Evolutionary conservation across 192 early-diverging fungal genomes (phyloP).

Genomic region (Coemansia interrupta): DNA sequence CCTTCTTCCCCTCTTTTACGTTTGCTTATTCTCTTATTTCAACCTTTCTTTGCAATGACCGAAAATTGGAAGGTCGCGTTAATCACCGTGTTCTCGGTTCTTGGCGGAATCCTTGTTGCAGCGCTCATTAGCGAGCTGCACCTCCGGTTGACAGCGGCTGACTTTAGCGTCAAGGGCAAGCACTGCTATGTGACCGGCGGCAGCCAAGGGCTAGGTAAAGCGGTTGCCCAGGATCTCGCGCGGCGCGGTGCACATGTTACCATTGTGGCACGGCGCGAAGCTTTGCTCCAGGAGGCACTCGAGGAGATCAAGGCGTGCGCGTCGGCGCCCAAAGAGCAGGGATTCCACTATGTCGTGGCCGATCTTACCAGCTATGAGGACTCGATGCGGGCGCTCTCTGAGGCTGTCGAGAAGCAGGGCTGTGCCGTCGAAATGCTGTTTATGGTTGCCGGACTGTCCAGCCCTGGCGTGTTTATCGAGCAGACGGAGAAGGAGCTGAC

Average conservation of each 20-base stretch:
- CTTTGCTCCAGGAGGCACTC: conserved; percentile 51
- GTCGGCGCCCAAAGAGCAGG: conserved; percentile 41
- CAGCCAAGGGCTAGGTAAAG: conserved; percentile 69
- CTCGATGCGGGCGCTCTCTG: conserved; percentile 56
- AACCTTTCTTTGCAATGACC: conserved; percentile 16
- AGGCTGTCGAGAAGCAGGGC: conserved; percentile 54
- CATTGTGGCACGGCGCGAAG: conserved; percentile 58
- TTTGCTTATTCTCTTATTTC: neutral
- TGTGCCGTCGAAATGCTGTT: conserved; percentile 54
- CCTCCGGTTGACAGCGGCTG: conserved; percentile 14
- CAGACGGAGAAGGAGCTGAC: conserved; percentile 57
- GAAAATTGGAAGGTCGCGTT: conserved; percentile 40
- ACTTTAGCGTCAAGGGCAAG: conserved; percentile 53
- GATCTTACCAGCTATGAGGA: conserved; percentile 60
- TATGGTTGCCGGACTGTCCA: conserved; percentile 35
- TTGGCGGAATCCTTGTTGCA: conserved; percentile 19
- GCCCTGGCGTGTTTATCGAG: conserved; percentile 67
- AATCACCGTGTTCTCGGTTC: conserved; percentile 21
- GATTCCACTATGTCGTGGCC: conserved; percentile 56
- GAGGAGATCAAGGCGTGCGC: conserved; percentile 54
- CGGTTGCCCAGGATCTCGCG: conserved; percentile 60
- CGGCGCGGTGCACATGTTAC: conserved; percentile 68
- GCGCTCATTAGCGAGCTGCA: conserved; percentile 16
- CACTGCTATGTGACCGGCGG: conserved; percentile 75
- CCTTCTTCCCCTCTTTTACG: neutral